phyloP scores from a whole-genome alignment of 2,329 filamentous ascomycete species.

The Neonectria neomacrospora region DNA sequence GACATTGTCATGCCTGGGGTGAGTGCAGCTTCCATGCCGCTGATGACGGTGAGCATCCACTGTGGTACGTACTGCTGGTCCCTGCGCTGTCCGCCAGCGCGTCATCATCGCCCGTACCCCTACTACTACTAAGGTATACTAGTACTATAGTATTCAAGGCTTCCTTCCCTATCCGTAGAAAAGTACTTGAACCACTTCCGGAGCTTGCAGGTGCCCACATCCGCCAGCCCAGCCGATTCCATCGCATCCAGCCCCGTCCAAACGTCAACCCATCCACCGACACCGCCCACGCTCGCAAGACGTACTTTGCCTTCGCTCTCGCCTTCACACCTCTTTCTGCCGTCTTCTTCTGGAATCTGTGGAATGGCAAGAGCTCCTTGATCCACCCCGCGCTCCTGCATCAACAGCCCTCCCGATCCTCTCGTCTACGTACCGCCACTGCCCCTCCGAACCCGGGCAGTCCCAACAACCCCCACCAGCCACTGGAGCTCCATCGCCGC shows the following conservation, averaged over 20 bases:
- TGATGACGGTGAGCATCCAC: too few relatives aligned
- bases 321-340: constrained; percentile 10
- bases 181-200: constrained; percentile 15
- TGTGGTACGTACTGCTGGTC: constrained; percentile 8
- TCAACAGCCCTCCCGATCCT: background rate
- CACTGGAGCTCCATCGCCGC: constrained; percentile 24
- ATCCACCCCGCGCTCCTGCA: constrained; percentile 5
- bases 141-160: background rate
- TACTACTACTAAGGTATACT: too few relatives aligned
- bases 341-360: constrained; percentile 2
- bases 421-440: background rate
- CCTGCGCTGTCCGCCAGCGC: constrained; percentile 15
- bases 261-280: constrained; percentile 18
- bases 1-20: too few relatives aligned
- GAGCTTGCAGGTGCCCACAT: constrained; percentile 1
- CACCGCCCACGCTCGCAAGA: constrained; percentile 6
- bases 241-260: constrained; percentile 18
- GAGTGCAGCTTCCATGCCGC: too few relatives aligned
- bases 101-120: constrained; percentile 23
- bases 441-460: constrained; percentile 11
- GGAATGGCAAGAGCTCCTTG: constrained; percentile 5
- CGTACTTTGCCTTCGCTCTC: constrained; percentile 3
- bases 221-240: constrained; percentile 1
- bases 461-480: constrained; percentile 21
- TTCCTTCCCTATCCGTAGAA: constrained; percentile 4